Conservation (phyloP, 441 rosid genomes). For the Arabidopsis lyrata region DNA sequence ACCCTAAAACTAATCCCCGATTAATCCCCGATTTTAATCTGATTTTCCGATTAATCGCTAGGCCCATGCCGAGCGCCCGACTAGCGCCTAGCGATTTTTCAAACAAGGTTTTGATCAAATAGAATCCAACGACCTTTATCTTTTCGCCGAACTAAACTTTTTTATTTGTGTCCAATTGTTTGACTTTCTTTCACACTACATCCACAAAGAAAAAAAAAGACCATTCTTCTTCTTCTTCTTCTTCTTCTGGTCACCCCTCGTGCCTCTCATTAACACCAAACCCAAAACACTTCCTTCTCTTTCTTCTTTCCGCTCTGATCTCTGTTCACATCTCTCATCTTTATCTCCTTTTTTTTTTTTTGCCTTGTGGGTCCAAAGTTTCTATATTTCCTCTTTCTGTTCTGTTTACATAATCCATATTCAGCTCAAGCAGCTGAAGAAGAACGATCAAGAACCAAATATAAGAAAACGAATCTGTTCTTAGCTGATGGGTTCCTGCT, state of each 20-base stretch:
- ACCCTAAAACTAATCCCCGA: too few species aligned
- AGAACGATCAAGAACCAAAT: constrained; percentile 17
- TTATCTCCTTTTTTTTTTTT: neutral
- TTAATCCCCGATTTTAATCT: too few species aligned
- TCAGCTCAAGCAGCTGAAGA: constrained; percentile 26
- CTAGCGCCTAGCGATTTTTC: too few species aligned
- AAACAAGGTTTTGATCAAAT: constrained; percentile 26
- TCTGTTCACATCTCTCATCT: constrained; percentile 39
- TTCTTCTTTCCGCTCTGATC: constrained; percentile 18
- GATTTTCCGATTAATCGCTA: too few species aligned
- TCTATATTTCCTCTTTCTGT: constrained; percentile 8
- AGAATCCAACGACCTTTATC: constrained; percentile 42
- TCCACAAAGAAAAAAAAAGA: neutral
- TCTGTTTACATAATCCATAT: constrained; percentile 3
- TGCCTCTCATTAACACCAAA: constrained; percentile 38
- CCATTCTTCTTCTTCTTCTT: constrained; percentile 13
- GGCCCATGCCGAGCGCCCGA: too few species aligned
- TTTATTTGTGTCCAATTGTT: constrained; percentile 21
- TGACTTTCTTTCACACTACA: constrained; percentile 40
- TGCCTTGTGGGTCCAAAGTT: neutral
- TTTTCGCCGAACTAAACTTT: constrained; percentile 29
- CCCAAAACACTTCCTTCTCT: constrained; percentile 11
- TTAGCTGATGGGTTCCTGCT: constrained; percentile 77
- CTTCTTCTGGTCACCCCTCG: constrained; percentile 35
- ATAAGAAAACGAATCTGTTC: neutral